Base-by-base conservation (phyloP, 768 basidiomycete species). In the Calocera viscosa region DNA sequence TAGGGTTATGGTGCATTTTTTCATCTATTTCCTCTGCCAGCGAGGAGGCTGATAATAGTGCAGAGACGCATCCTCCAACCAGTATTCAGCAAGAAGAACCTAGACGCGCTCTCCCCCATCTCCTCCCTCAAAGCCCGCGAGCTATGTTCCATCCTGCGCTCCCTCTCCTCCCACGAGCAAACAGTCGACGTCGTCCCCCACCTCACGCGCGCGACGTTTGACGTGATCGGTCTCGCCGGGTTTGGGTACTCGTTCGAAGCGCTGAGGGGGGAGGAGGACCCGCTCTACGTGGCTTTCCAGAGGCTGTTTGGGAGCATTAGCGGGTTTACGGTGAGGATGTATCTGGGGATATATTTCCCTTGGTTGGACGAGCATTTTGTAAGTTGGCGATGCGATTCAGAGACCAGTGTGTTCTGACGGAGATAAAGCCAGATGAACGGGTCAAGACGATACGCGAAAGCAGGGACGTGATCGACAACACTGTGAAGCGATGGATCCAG, bases 231-330 rank as follows among this genome's bases (percentile, higher is more conserved):
- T 11, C 77, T 88, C 39, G 86, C 92, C 43, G 71, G 87, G 70
- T 95, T 94, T 72, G 78, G 75, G 71, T 82, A 94, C 71, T 80
- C 87, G 67, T 93, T 96, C 78, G 85, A 89, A 68, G 86, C 93
- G 0, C 87, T 95, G 38, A 2, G 22, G 53, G 53, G 30, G 30
- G 53, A 17, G 24, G 43, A 47, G 24, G 53, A 60, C 53, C 53
- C 53, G 26, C 26, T 60, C 5, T 60, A 60, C 30, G 2, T 16
- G 5, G 53, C 53, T 5, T 60, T 60, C 26, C 53, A 60, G 53
- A 7, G 30, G 26, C 53, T 60, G 26, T 60, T 60, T 32, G 30
- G 26, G 14, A 28, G 26, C 30, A 60, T 60, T 19, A 28, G 26
- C 26, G 53, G 53, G 24, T 60, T 60, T 60, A 60, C 53, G 30